Conservation (phyloP, 768 basidiomycete species). For the Mycena epipterygia region DNA sequence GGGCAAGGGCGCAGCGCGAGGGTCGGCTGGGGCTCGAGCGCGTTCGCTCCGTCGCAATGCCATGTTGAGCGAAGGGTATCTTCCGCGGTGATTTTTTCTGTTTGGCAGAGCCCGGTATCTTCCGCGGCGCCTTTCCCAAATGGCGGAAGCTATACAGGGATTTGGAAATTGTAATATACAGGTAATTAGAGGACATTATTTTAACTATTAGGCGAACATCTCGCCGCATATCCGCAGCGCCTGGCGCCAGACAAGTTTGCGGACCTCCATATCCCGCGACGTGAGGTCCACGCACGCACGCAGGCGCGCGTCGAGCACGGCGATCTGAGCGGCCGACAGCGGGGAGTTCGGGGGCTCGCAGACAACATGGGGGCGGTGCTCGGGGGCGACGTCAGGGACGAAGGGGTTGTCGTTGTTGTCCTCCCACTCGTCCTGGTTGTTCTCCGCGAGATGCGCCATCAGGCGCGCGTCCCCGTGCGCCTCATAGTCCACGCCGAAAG, state of each 20-base stretch:
- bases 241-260: neutral
- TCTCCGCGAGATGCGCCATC: neutral
- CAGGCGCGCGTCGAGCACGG: neutral
- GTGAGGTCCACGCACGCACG: neutral
- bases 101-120: too few relatives aligned
- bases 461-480: neutral
- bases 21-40: too few relatives aligned
- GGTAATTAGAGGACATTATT: too few relatives aligned
- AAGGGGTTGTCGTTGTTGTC: neutral
- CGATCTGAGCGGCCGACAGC: neutral
- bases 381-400: neutral
- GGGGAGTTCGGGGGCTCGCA: constrained; percentile 1
- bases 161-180: too few relatives aligned
- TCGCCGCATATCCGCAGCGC: neutral
- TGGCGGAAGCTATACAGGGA: too few relatives aligned
- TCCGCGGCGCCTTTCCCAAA: too few relatives aligned
- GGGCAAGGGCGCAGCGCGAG: too few relatives aligned
- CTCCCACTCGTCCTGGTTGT: neutral
- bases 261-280: constrained; percentile 1
- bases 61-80: too few relatives aligned
- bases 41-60: too few relatives aligned
- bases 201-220: too few relatives aligned
- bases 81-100: too few relatives aligned
- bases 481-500: neutral
- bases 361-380: neutral